phyloP scores from a whole-genome alignment of 2,329 filamentous ascomycete genomes.

The Beauveria medogensis region DNA sequence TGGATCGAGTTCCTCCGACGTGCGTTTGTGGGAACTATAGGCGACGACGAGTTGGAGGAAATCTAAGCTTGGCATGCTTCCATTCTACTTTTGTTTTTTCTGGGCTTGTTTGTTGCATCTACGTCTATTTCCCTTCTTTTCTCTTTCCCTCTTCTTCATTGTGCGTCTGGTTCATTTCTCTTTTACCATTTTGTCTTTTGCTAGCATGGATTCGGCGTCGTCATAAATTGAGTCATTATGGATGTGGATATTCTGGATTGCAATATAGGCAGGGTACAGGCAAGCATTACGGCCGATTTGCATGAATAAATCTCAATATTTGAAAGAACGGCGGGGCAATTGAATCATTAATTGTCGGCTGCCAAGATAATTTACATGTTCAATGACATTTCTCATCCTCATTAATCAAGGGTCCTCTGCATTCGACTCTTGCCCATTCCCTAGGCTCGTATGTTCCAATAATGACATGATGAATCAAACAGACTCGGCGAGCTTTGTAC shows the following conservation, averaged over 20 bases:
- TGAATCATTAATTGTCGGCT: background rate
- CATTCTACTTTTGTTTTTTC: background rate
- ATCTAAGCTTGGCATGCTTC: conserved; percentile 18
- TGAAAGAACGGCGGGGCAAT: background rate
- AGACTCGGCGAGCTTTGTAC: background rate
- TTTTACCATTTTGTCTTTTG: background rate
- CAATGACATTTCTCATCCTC: background rate
- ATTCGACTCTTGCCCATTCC: background rate
- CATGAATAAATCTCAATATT: background rate
- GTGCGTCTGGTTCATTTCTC: background rate
- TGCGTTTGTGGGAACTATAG: conserved; percentile 70
- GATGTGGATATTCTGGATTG: background rate
- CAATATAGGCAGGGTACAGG: background rate
- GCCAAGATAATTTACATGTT: background rate
- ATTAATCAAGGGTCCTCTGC: conserved; percentile 4
- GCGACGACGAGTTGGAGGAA: conserved; percentile 54
- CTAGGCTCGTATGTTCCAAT: background rate
- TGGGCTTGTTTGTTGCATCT: background rate
- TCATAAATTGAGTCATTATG: background rate
- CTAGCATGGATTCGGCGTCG: background rate
- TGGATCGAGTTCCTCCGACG: conserved; percentile 73
- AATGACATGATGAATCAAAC: background rate
- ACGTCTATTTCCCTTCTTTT: background rate
- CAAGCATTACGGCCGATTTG: background rate
- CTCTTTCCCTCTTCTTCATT: background rate